Conservation (phyloP, 495 filamentous ascomycete genomes). For the Cetradonia linearis region DNA sequence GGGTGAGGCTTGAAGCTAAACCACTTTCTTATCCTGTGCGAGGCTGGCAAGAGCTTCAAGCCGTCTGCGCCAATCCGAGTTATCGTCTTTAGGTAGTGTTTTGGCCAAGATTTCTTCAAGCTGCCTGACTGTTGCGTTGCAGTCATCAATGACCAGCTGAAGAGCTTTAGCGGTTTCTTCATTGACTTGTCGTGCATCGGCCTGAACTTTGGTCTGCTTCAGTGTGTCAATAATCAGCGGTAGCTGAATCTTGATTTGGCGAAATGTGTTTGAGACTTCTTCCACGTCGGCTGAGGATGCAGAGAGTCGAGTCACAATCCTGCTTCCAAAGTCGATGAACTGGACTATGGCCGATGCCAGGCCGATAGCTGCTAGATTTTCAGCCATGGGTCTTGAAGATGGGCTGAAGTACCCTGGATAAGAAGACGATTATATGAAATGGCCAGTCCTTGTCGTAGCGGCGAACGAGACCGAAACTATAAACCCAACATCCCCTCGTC, state of each 20-base stretch:
- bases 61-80: slow-evolving; percentile 19
- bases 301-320: slow-evolving; percentile 25
- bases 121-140: slow-evolving; percentile 17
- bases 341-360: slow-evolving; percentile 31
- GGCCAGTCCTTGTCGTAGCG: too few species aligned
- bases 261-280: slow-evolving; percentile 27
- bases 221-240: slow-evolving; percentile 27
- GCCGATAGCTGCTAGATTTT: slow-evolving; percentile 19
- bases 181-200: slow-evolving; percentile 13
- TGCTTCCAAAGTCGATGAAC: slow-evolving; percentile 32
- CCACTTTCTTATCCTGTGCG: slow-evolving; percentile 24
- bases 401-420: too few species aligned
- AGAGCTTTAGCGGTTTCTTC: slow-evolving; percentile 21
- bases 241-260: slow-evolving; percentile 27
- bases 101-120: slow-evolving; percentile 24
- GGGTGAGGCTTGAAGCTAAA: slow-evolving; percentile 24
- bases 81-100: slow-evolving; percentile 17
- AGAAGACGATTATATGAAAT: too few species aligned
- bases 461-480: too few species aligned
- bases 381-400: background rate
- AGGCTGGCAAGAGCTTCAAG: slow-evolving; percentile 25
- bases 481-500: too few species aligned
- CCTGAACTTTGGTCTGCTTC: slow-evolving; percentile 21
- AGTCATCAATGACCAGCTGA: slow-evolving; percentile 24
- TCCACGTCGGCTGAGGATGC: slow-evolving; percentile 24